These are phyloP conservation scores for Schizochytrium sp. DNA, from an alignment of 108 stramenopile species.

Conservation along the genomic window DNA sequence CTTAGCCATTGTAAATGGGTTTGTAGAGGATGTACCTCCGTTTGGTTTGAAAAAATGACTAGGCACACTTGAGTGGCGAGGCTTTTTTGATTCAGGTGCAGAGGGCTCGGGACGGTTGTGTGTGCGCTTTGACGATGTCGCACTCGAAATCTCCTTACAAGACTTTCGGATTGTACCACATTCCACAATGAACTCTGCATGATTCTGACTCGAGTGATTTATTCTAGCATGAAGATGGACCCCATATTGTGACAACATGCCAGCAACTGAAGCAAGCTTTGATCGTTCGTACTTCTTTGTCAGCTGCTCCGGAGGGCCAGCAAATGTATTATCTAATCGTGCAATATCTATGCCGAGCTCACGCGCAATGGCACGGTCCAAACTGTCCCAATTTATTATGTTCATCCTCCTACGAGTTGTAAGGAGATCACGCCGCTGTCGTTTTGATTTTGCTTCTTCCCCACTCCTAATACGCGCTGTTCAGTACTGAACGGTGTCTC, in stretches of 20 bases:
- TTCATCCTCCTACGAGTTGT: background rate
- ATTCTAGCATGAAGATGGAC: background rate
- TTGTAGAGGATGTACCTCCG: background rate
- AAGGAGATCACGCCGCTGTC: too few relatives aligned
- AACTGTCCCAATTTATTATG: background rate
- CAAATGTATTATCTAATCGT: background rate
- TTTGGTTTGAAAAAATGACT: background rate
- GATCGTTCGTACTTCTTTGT: background rate
- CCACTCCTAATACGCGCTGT: too few relatives aligned
- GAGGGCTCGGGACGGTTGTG: too few relatives aligned
- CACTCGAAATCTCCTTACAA: background rate
- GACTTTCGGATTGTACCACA: background rate
- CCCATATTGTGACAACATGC: background rate
- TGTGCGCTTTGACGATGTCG: too few relatives aligned
- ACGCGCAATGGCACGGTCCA: background rate
- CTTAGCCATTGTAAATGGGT: background rate
- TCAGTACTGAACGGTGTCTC: too few relatives aligned
- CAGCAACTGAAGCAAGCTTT: background rate
- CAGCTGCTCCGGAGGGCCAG: background rate
- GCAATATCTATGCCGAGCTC: background rate
- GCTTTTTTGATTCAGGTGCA: too few relatives aligned
- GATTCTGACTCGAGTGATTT: background rate
- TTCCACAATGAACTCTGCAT: background rate
- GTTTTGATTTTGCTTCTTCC: too few relatives aligned
- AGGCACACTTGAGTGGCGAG: background rate